Percentiles rank a stretch among this genome's conserved stretches.
Evolutionary conservation across 768 basidiomycete species (phyloP).

Genomic region (Sistotremastrum niveocremeum): DNA sequence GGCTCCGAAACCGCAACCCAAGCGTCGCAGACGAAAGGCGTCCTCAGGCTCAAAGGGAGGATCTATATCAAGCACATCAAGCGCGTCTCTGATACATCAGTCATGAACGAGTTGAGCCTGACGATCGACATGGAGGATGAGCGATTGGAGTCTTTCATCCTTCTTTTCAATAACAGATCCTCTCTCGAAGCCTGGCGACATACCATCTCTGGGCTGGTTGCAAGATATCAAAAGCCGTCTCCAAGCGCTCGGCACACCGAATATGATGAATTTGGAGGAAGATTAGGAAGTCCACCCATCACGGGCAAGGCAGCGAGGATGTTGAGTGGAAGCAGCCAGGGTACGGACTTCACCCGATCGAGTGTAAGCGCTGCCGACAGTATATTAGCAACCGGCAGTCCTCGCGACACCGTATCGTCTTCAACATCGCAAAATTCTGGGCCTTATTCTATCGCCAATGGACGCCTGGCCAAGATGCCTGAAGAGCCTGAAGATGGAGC

Average conservation of each 20-base stretch:
- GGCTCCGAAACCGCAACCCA: conserved; percentile 38
- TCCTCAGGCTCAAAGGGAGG: conserved; percentile 83
- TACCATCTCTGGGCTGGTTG: conserved; percentile 69
- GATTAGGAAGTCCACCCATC: conserved; percentile 6
- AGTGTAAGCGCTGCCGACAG: conserved; percentile 43
- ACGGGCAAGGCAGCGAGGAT: conserved; percentile 58
- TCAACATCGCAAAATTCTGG: conserved; percentile 56
- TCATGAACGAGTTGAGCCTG: conserved; percentile 74
- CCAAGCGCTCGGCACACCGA: conserved; percentile 22
- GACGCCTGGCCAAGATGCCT: too few species aligned
- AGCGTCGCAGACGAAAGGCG: conserved; percentile 37
- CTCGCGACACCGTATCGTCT: conserved; percentile 60
- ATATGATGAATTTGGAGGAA: conserved; percentile 67
- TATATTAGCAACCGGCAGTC: conserved; percentile 46
- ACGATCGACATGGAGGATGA: conserved; percentile 99
- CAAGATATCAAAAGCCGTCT: conserved; percentile 48
- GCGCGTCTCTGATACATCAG: conserved; percentile 68
- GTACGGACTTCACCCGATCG: conserved; percentile 36
- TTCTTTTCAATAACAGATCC: conserved; percentile 86
- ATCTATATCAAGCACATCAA: conserved; percentile 95
- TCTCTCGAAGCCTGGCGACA: conserved; percentile 82
- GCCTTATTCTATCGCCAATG: not conserved
- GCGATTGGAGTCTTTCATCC: conserved; percentile 82
- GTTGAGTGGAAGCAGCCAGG: conserved; percentile 63
- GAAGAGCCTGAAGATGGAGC: too few species aligned